Percentiles rank a stretch among this genome's conserved stretches.
Conservation (phyloP, 23 red algal species). For the Gracilariopsis chorda region DNA sequence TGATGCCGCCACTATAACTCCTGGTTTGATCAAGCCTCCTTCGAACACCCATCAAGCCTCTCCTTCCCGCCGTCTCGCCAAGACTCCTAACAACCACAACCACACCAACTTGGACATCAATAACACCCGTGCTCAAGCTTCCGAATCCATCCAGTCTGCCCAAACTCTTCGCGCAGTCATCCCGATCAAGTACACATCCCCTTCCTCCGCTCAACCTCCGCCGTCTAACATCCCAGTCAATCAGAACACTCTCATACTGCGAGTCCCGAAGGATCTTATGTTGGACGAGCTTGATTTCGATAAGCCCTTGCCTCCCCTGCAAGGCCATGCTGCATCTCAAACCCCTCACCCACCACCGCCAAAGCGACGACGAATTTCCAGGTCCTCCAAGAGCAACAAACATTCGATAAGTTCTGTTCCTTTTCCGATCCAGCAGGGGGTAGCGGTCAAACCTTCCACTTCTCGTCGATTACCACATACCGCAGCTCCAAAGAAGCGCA, state of each 20-base stretch:
- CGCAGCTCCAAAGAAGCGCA: not conserved
- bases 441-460: not conserved
- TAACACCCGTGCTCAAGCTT: not conserved
- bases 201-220: not conserved
- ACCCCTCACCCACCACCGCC: too few relatives aligned
- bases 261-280: not conserved
- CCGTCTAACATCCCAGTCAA: not conserved
- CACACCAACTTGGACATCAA: too few relatives aligned
- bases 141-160: not conserved
- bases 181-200: not conserved
- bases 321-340: too few relatives aligned
- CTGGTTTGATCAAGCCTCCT: not conserved
- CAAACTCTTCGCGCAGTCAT: not conserved
- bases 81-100: too few relatives aligned
- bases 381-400: too few relatives aligned
- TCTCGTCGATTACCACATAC: not conserved
- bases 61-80: too few relatives aligned
- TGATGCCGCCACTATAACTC: not conserved
- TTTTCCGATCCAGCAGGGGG: not conserved
- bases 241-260: not conserved
- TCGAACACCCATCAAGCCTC: too few relatives aligned
- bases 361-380: too few relatives aligned
- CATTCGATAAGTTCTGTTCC: too few relatives aligned
- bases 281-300: not conserved
- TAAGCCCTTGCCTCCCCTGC: not conserved